Evolutionary conservation across 495 filamentous ascomycete genomes (phyloP).

Genomic region (Penicillium subrubescens): DNA sequence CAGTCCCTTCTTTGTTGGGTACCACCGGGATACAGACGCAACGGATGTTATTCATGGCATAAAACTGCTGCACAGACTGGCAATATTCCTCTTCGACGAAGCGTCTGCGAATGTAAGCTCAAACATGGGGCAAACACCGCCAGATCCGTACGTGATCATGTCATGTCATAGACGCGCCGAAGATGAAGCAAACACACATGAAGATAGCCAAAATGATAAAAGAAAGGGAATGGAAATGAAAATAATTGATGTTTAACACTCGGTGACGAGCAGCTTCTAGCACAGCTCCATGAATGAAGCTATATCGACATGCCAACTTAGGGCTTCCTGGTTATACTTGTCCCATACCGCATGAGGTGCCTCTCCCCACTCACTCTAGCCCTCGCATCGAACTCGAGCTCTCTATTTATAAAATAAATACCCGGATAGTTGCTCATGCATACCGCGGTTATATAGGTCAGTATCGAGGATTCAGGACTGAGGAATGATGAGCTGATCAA

Average conservation of each 20-base stretch:
- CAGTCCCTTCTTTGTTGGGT: background rate
- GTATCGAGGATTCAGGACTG: background rate
- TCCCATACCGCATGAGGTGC: background rate
- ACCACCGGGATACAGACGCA: background rate
- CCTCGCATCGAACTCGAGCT: background rate
- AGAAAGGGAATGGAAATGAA: background rate
- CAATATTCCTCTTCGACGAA: background rate
- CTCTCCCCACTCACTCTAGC: background rate
- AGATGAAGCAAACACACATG: background rate
- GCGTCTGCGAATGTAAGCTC: background rate
- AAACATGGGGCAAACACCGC: too few relatives aligned
- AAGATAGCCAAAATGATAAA: background rate
- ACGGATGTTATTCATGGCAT: background rate
- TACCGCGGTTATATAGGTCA: background rate
- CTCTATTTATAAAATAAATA: background rate
- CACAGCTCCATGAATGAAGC: background rate
- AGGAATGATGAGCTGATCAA: background rate
- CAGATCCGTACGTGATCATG: background rate
- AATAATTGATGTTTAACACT: too few relatives aligned
- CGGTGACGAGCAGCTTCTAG: background rate
- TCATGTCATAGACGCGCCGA: background rate
- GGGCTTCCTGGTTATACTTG: background rate
- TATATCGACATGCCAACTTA: background rate
- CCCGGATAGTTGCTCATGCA: background rate
- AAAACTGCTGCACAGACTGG: background rate